Evolutionary conservation across 1,139 yeast genomes (phyloP).

Genomic region (Yamadazyma sp.): DNA sequence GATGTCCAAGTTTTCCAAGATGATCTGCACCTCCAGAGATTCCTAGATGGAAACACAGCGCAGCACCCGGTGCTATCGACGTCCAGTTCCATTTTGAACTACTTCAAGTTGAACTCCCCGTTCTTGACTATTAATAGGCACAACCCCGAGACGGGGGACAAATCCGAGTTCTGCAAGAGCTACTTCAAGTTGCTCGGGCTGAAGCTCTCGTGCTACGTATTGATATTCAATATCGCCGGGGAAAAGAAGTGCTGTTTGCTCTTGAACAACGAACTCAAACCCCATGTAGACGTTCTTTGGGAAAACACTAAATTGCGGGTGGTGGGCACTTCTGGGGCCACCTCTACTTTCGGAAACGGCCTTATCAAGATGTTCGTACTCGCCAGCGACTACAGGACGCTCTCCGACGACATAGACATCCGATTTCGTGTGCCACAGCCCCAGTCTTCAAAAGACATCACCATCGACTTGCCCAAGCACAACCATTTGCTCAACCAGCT

Average conservation of each 20-base stretch:
- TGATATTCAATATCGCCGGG: constrained; percentile 22
- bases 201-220: constrained; percentile 35
- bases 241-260: constrained; percentile 20
- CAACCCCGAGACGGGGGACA: constrained; percentile 13
- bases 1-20: constrained; percentile 29
- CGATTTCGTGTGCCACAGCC: constrained; percentile 13
- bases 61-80: constrained; percentile 26
- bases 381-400: constrained; percentile 20
- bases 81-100: constrained; percentile 28
- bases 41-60: constrained; percentile 8
- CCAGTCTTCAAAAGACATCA: constrained; percentile 14
- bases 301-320: constrained; percentile 32
- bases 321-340: constrained; percentile 36
- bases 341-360: constrained; percentile 41
- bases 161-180: constrained; percentile 29
- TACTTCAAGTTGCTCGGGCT: constrained; percentile 33
- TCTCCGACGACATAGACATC: constrained; percentile 23
- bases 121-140: constrained; percentile 27
- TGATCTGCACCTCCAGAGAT: constrained; percentile 18
- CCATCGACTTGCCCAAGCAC: constrained; percentile 13
- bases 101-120: constrained; percentile 35
- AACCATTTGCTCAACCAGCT: constrained; percentile 18
- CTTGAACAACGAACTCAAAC: constrained; percentile 35
- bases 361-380: constrained; percentile 29
- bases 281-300: constrained; percentile 34